Evolutionary conservation across 1,139 yeast species (phyloP).

Genomic region (Arxiozyma bovina): DNA sequence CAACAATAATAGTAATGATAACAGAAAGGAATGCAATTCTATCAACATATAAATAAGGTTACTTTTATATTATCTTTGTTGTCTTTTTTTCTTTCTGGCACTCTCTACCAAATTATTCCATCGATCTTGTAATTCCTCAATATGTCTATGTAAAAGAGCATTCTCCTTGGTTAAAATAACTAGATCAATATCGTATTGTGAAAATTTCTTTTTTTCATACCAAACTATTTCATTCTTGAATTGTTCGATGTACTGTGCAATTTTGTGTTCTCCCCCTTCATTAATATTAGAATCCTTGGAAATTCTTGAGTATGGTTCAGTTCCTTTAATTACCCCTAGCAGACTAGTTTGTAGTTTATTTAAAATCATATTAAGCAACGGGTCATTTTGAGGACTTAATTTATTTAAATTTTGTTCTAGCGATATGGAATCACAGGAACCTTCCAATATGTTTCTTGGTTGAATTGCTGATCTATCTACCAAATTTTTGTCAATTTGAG

Average conservation of each 20-base stretch:
- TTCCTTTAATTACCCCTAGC: neutral
- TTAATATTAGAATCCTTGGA: neutral
- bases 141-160: conserved; percentile 33
- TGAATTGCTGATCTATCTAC: neutral
- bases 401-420: neutral
- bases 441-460: neutral
- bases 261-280: conserved; percentile 8
- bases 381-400: neutral
- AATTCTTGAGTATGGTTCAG: neutral
- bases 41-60: neutral
- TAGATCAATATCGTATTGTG: conserved; percentile 27
- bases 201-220: conserved; percentile 27
- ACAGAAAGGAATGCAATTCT: neutral
- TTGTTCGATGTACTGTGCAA: conserved; percentile 19
- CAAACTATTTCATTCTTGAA: conserved; percentile 28
- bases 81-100: conserved; percentile 35
- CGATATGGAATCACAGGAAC: conserved; percentile 2
- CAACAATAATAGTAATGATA: neutral
- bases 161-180: conserved; percentile 29
- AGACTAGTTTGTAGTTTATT: conserved; percentile 11
- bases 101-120: conserved; percentile 44
- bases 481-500: neutral
- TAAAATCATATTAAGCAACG: conserved; percentile 5
- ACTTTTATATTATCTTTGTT: neutral
- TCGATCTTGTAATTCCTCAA: conserved; percentile 36